Percentiles rank a stretch among this genome's conserved stretches.
Evolutionary conservation across 2,329 filamentous ascomycete genomes (phyloP).

Genomic region (Lomentospora prolificans): DNA sequence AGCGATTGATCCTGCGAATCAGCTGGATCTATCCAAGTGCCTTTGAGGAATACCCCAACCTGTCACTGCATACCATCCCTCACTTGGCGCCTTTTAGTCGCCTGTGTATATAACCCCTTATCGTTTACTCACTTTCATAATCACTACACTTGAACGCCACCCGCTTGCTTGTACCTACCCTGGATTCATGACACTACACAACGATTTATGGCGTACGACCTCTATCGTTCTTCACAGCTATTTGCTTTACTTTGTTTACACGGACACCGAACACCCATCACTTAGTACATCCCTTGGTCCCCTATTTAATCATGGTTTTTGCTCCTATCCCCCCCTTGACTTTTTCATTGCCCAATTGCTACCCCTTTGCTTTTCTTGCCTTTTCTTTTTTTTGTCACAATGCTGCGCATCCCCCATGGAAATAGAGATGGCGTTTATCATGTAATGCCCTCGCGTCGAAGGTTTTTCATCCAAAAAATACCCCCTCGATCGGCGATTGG

Average conservation of each 20-base stretch:
- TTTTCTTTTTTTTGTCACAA: slow-evolving; percentile 4
- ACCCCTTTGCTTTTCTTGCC: slow-evolving; percentile 1
- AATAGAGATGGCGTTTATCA: slow-evolving; percentile 4
- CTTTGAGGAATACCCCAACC: neutral
- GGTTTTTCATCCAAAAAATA: neutral
- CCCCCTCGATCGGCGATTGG: slow-evolving; percentile 4
- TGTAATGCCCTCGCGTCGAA: slow-evolving; percentile 2
- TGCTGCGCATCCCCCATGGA: slow-evolving; percentile 1
- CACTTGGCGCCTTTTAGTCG: neutral
- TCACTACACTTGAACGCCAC: neutral
- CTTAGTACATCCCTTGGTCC: neutral
- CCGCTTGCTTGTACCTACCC: neutral
- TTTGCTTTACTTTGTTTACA: slow-evolving; percentile 1
- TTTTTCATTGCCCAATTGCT: neutral
- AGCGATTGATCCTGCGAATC: neutral
- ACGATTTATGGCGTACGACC: slow-evolving; percentile 1
- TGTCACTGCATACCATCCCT: neutral
- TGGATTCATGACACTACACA: neutral
- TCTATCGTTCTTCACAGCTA: slow-evolving; percentile 4
- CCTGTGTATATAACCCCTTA: slow-evolving; percentile 1
- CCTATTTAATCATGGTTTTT: neutral
- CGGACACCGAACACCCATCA: neutral
- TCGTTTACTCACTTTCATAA: neutral
- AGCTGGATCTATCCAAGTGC: neutral
- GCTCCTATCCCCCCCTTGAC: neutral